Evolutionary conservation across 1,284 basidiomycete species (phyloP), one percentile per base, ranked within the genome.

Genomic region (Stereum hirsutum): DNA sequence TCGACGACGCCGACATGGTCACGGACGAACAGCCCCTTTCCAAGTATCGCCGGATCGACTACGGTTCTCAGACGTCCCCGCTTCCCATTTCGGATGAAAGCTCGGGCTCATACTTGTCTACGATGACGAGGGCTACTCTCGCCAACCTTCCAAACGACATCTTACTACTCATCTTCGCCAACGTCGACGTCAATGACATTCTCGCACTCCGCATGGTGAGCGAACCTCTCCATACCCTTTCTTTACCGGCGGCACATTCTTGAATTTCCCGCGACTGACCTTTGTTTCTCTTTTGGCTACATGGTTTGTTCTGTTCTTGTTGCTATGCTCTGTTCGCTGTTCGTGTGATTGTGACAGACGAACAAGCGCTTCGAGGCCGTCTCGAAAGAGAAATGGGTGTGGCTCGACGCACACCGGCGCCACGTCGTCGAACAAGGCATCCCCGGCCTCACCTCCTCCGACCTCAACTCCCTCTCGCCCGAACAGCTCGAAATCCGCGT

Each of bases 351-450:
- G n/a, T n/a, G 33, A 12, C 45, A 65, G 64, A 60, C 62, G 7
- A 62, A 55, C 14, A 58, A 57, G 37, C 57, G 57, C 8, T 50
- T 65, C 36, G 54, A 44, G 38, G 37, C 51, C 5, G 50, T 66
- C 39, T 60, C 62, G 34, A 61, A 58, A 43, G 46, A 59, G 32
- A 62, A 62, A 39, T 65, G 62, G 62, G 59, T 66, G 11, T 66
- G 64, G 64, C 54, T 54, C 30, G 57, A 62, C 46, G 62, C 61
- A 12, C 53, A 65, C 38, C 56, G 58, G 37, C 54, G 57, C 6
- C 62, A 62, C 45, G 55, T 64, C 46, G 53, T 62, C 12, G 55
- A 57, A 41, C 53, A 52, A 37, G 57, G 58, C 7, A 53, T 66
- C 15, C 61, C 62, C 28, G 48, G 64, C 15, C 63, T 62, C 20